Evolutionary conservation across 208 protist species (phyloP), one percentile per base, ranked within the genome.

Genomic region (Wallacemonas sp.): DNA sequence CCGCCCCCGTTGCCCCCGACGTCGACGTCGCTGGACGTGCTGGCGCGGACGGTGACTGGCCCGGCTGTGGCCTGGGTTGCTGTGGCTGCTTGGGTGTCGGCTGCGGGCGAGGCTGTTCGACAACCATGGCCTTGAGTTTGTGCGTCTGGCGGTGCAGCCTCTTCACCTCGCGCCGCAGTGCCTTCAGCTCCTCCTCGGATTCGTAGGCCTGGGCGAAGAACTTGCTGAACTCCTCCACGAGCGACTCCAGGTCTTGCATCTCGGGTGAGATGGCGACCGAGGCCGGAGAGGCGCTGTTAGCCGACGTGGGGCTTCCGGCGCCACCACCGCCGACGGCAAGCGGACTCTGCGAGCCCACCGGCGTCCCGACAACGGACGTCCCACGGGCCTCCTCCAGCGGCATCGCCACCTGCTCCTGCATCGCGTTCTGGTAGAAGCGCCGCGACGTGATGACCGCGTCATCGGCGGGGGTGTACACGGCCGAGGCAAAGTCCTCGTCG

Each of bases 181-280:
- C 47, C 48, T 68, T 21, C 11, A 90, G 57, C 19, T 72, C 75
- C 58, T 80, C 47, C 49, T 84, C 70, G 33, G 62, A 70, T 17
- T 70, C 49, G 46, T 75, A 83, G 0, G 79, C 64, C 19, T 65
- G 41, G 4, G 68, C 36, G 55, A 87, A 93, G 46, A 90, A 93
- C 11, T 44, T 19, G 27, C 64, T 67, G 61, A 93, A 90, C 74
- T 93, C 81, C 23, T 93, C 83, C 11, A 90, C 76, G 11, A 93
- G 73, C 8, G 75, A 82, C 49, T 93, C 83, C 29, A 90, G 34
- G 52, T 90, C 87, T 48, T 88, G 74, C 66, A 86, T 60, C 29
- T 92, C 86, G 14, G 73, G 73, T 16, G 81, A 52, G 17, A 78
- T 58, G n/a, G 77, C 33, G 14, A 12, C 49, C 21, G 38, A 32